Evolutionary conservation across 208 protist genomes (phyloP).

Genomic region (Eutreptiella sp.): DNA sequence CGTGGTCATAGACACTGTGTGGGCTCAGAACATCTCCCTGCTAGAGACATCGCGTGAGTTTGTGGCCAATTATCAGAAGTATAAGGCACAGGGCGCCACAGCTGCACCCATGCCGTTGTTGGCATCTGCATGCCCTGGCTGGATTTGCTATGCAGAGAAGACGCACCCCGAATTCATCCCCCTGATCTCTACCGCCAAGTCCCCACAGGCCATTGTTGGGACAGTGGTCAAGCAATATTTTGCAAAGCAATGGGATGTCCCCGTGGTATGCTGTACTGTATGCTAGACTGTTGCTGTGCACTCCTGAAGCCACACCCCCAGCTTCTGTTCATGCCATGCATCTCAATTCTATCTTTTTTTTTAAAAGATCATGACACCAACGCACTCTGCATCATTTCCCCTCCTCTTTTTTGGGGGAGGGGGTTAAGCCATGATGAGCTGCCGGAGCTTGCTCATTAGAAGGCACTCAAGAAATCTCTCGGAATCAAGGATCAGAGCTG

Average conservation of each 20-base stretch:
- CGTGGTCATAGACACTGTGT: constrained; percentile 67
- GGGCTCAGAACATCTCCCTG: constrained; percentile 61
- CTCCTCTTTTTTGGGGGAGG: no score
- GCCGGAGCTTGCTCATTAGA: no score
- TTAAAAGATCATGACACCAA: no score
- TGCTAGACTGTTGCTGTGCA: no score
- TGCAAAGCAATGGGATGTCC: not conserved
- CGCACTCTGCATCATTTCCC: no score
- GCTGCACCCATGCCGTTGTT: constrained; percentile 70
- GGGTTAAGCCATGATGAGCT: no score
- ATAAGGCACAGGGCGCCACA: not conserved
- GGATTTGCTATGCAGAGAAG: constrained; percentile 98
- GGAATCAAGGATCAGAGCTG: no score
- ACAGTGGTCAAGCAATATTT: constrained; percentile 73
- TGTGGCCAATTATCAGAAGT: constrained; percentile 34
- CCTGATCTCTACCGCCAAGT: constrained; percentile 85
- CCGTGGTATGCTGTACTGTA: not conserved
- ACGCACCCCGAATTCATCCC: constrained; percentile 78
- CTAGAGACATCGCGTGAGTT: constrained; percentile 72
- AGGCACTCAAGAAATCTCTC: no score
- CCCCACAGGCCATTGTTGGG: constrained; percentile 91
- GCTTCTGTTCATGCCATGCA: no score
- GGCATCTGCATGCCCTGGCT: constrained; percentile 90
- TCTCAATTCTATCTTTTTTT: no score
- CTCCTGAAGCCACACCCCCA: no score